These are phyloP conservation scores for Arabis alpina DNA, from an alignment of 345 rosid genomes.

Conservation along the genomic window DNA sequence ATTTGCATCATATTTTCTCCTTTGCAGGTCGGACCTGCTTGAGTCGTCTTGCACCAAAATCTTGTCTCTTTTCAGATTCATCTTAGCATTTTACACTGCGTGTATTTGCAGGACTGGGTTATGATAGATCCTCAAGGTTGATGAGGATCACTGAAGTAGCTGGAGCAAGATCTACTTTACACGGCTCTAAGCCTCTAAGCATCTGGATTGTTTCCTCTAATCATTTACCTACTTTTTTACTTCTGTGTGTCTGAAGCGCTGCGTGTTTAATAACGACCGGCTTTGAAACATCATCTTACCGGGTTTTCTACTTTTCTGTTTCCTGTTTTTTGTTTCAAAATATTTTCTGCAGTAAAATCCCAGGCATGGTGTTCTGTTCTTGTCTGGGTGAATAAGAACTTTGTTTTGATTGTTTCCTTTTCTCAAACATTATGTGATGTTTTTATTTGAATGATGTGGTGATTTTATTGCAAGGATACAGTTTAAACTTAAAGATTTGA, in stretches of 20 bases:
- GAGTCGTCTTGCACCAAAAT: slow-evolving; percentile 28
- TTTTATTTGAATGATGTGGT: background rate
- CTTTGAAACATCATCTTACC: slow-evolving; percentile 12
- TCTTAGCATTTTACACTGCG: slow-evolving; percentile 27
- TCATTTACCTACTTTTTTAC: background rate
- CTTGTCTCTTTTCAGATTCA: slow-evolving; percentile 27
- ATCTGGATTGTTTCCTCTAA: slow-evolving; percentile 2
- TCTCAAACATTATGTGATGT: slow-evolving; percentile 3
- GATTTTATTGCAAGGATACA: background rate
- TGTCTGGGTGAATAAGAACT: slow-evolving; percentile 27
- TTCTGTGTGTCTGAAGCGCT: slow-evolving; percentile 10
- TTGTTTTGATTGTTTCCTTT: slow-evolving; percentile 1
- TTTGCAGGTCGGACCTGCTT: slow-evolving; percentile 15
- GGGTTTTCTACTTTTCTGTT: background rate
- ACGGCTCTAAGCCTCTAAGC: background rate
- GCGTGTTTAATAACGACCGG: slow-evolving; percentile 26
- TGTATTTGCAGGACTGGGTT: slow-evolving; percentile 34
- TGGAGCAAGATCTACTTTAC: slow-evolving; percentile 27
- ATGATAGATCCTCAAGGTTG: slow-evolving; percentile 1
- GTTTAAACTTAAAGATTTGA: background rate
- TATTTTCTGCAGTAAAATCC: slow-evolving; percentile 15
- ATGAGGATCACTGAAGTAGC: slow-evolving; percentile 20
- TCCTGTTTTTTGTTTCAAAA: slow-evolving; percentile 16
- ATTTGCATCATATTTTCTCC: slow-evolving; percentile 22
- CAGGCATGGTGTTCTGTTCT: slow-evolving; percentile 24